Base-by-base conservation (phyloP, 176 grass and related monocot genomes). In the Chrysopogon serrulatus region DNA sequence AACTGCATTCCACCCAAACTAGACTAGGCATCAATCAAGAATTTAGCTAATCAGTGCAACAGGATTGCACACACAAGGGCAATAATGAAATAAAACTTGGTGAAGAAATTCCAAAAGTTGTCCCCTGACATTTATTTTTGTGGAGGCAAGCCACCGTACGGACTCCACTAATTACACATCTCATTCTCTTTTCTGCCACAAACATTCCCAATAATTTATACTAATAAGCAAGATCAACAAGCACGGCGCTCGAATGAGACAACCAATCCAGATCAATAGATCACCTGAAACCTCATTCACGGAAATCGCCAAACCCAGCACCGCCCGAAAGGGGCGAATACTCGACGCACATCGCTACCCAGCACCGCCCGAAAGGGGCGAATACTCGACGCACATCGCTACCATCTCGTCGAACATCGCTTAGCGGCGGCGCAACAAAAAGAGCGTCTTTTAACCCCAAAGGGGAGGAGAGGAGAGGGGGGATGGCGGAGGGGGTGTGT, bases 1-100 rank as follows among this genome's bases (percentile, higher is more conserved):
- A 76, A 69, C 1, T 61, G 3, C 69, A 62, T 77, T 37, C 14
- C 48, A 74, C 11, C 27, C 28, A 44, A 88, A 73, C 28, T 64
- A 31, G 12, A 9, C 39, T 74, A 56, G 23, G 53, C 1, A 9
- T 7, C 53, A 57, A 59, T 26, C 64, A 34, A 37, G 54, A 78
- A 59, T 26, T 59, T 4, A 59, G n/a, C 54, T 59, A 59, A 59
- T 24, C 53, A 56, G 23, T 24, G 53, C 7, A 3, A 24, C 53
- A 24, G 53, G 8, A 23, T 18, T 24, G 23, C 8, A 24, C 23
- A 54, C 8, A n/a, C 18, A 54, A 54, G 51, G 51, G 19, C 21
- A 23, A 54, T n/a, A n/a, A n/a, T 54, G 51, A 0, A 56, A 56
- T 4, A 0, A 56, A 56, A n/a, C 8, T 4, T 59, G 8, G 54